Conservation (phyloP, 163 green algal genomes). For the Scenedesmus sp. region DNA sequence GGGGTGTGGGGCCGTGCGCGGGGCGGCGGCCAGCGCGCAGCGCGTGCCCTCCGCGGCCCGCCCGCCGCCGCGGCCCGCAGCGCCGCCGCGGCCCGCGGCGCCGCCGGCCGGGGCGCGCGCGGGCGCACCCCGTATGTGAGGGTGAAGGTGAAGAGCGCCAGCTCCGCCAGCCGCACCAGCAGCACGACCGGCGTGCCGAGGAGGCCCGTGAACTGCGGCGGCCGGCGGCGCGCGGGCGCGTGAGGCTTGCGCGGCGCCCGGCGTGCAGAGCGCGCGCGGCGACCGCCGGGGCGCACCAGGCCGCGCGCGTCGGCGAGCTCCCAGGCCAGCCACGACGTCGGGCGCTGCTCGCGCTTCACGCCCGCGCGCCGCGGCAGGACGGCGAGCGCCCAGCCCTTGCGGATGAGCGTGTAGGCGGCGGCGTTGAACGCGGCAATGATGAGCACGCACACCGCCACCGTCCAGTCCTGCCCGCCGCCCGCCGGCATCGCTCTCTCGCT, state of each 20-base stretch:
- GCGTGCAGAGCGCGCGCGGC: background rate
- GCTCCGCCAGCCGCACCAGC: no score
- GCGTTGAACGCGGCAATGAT: constrained; percentile 9
- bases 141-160: background rate
- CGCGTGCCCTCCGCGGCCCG: no score
- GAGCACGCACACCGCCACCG: constrained; percentile 11
- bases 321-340: constrained; percentile 33
- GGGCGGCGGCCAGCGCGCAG: no score
- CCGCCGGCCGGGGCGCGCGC: no score
- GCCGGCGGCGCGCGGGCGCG: no score
- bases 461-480: background rate
- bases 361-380: background rate
- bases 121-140: constrained; percentile 18
- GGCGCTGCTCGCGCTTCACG: constrained; percentile 5
- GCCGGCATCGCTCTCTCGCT: no score
- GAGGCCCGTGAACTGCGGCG: no score
- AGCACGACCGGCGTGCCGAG: no score
- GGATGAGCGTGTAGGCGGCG: background rate
- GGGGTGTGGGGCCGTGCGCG: no score
- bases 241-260: no score
- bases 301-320: constrained; percentile 8
- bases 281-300: background rate
- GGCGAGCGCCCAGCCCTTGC: background rate
- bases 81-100: no score
- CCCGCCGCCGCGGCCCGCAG: no score